Evolutionary conservation across 225 moss, liverwort and hornwort genomes (phyloP).

Genomic region (Neckera pumila): DNA sequence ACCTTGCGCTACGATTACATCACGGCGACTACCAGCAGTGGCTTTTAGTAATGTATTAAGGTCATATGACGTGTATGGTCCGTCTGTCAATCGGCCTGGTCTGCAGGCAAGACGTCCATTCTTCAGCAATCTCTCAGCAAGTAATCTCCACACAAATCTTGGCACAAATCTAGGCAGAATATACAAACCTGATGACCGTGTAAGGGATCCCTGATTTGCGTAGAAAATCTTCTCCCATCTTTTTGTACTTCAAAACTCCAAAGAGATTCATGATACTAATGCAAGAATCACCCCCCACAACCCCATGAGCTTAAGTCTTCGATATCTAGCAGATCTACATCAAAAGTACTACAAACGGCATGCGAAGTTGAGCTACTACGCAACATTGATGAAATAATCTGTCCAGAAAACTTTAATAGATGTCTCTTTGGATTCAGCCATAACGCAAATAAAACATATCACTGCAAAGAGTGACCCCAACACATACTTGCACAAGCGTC

Average conservation of each 20-base stretch:
- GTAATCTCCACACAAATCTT: neutral
- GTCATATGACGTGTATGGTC: constrained; percentile 90
- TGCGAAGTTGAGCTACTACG: neutral
- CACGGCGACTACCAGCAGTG: constrained; percentile 70
- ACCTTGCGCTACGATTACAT: constrained; percentile 85
- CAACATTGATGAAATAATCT: neutral
- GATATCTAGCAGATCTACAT: neutral
- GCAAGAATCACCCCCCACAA: neutral
- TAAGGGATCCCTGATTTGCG: constrained; percentile 55
- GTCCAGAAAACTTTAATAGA: neutral
- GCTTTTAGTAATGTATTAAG: constrained; percentile 71
- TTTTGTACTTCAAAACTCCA: constrained; percentile 94
- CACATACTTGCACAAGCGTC: neutral
- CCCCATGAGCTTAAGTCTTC: neutral
- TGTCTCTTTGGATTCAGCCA: neutral
- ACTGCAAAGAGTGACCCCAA: neutral
- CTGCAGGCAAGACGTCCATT: constrained; percentile 21
- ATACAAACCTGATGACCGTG: constrained; percentile 77
- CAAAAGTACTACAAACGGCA: neutral
- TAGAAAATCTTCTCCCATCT: constrained; percentile 83
- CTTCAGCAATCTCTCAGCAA: neutral
- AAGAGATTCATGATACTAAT: constrained; percentile 80
- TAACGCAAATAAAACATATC: neutral
- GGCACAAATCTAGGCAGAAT: neutral
- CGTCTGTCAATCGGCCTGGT: constrained; percentile 71